Percentiles rank a stretch among this genome's conserved stretches.
Conservation (phyloP, 2,329 filamentous ascomycete genomes). For the Ceratocystis cacaofunesta region DNA sequence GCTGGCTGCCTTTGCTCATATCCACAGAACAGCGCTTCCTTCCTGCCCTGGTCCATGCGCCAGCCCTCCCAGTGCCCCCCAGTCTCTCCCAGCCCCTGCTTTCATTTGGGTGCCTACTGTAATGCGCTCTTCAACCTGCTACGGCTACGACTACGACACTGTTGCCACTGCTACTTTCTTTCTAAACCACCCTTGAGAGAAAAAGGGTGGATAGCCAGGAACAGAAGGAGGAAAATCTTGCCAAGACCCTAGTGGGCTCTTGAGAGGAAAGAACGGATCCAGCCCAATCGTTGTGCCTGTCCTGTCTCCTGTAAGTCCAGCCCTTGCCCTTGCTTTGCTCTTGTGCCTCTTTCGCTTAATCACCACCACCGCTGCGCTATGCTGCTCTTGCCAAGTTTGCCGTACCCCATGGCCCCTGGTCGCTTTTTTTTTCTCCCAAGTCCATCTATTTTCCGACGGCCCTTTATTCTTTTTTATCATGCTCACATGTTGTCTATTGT, state of each 20-base stretch:
- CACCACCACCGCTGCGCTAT: not conserved
- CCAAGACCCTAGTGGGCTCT: not conserved
- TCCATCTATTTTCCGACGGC: constrained; percentile 2
- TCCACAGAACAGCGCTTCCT: not conserved
- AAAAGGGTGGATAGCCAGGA: not conserved
- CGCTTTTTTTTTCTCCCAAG: not conserved
- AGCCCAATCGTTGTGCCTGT: not conserved
- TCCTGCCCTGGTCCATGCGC: not conserved
- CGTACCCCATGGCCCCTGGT: not conserved
- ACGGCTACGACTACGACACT: not conserved
- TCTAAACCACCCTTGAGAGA: not conserved
- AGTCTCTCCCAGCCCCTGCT: not conserved
- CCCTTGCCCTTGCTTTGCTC: not conserved
- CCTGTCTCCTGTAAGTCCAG: not conserved
- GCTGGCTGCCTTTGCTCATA: not conserved
- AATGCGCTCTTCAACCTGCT: not conserved
- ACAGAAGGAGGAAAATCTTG: not conserved
- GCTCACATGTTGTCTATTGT: constrained; percentile 3
- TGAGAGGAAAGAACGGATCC: not conserved
- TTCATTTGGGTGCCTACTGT: not conserved
- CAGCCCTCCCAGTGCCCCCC: not conserved
- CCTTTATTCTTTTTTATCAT: not conserved
- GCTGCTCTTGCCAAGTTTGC: not conserved
- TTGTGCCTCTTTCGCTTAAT: constrained; percentile 5
- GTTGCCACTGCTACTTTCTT: not conserved